Evolutionary conservation across 192 early-diverging fungal species (phyloP).

Genomic region (Backusella parvicylindrica): DNA sequence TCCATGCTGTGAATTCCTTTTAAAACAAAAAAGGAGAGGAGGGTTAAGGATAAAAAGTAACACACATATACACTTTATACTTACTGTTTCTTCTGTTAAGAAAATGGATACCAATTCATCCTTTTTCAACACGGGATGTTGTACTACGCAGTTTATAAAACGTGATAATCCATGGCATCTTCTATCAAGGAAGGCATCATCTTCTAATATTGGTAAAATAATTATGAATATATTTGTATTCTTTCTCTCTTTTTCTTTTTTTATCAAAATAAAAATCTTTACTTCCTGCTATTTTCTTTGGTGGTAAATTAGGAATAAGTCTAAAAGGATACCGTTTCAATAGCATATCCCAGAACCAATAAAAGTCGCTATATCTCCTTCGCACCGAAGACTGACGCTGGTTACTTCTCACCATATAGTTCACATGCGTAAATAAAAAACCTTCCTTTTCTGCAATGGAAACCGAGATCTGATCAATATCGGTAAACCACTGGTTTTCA

Average conservation of each 20-base stretch:
- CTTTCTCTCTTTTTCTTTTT: background rate
- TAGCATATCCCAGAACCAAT: slow-evolving; percentile 81
- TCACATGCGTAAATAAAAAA: slow-evolving; percentile 77
- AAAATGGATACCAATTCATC: slow-evolving; percentile 63
- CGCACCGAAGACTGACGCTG: slow-evolving; percentile 53
- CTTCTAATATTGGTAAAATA: slow-evolving; percentile 39
- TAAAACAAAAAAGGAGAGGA: background rate
- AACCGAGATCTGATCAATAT: slow-evolving; percentile 54
- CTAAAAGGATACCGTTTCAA: slow-evolving; percentile 78
- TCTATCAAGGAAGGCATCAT: slow-evolving; percentile 61
- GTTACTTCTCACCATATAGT: slow-evolving; percentile 77
- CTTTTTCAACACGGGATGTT: slow-evolving; percentile 67
- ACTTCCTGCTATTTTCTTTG: slow-evolving; percentile 72
- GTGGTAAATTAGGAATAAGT: slow-evolving; percentile 79
- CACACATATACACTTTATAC: background rate
- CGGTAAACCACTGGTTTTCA: slow-evolving; percentile 43
- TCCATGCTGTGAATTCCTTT: slow-evolving; percentile 54
- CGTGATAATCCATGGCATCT: slow-evolving; percentile 64
- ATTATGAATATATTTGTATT: background rate
- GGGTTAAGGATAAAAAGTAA: background rate
- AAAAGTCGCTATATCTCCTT: slow-evolving; percentile 90
- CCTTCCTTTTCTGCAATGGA: slow-evolving; percentile 51
- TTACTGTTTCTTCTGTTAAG: slow-evolving; percentile 62
- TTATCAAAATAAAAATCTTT: background rate
- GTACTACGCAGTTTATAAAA: slow-evolving; percentile 66